These are phyloP conservation scores for Malus fusca DNA, from an alignment of 306 rosid species.

Conservation along the genomic window DNA sequence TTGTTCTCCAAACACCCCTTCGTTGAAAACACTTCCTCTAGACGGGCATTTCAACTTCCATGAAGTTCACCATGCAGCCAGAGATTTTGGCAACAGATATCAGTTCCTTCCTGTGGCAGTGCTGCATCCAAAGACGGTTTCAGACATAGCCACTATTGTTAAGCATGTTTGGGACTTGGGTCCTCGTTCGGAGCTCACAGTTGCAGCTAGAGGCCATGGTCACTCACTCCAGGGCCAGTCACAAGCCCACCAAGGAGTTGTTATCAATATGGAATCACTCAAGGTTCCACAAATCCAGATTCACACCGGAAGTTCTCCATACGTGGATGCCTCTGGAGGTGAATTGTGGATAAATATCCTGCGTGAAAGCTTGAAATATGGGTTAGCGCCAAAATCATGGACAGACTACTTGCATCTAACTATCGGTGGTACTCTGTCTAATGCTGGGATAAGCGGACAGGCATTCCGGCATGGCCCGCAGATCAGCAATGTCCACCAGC, in stretches of 20 bases:
- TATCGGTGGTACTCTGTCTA: conserved; percentile 94
- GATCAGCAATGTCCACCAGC: conserved; percentile 85
- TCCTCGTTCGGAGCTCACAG: conserved; percentile 61
- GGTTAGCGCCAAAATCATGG: conserved; percentile 93
- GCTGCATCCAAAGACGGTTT: conserved; percentile 62
- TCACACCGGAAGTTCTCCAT: conserved; percentile 35
- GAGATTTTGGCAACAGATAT: conserved; percentile 79
- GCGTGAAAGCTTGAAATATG: conserved; percentile 76
- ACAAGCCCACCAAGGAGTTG: conserved; percentile 73
- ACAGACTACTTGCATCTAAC: conserved; percentile 89
- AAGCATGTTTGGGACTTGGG: conserved; percentile 77
- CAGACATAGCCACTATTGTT: conserved; percentile 63
- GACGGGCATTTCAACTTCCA: conserved; percentile 65
- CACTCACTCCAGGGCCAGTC: conserved; percentile 95
- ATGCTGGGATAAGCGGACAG: conserved; percentile 94
- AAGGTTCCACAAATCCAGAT: conserved; percentile 46
- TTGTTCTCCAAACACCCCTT: conserved; percentile 39
- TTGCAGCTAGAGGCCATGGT: conserved; percentile 95
- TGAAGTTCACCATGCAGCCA: conserved; percentile 50
- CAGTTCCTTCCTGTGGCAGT: conserved; percentile 64
- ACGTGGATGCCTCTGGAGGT: conserved; percentile 78
- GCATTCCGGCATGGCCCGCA: conserved; percentile 95
- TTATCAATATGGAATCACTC: conserved; percentile 82
- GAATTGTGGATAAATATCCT: conserved; percentile 87
- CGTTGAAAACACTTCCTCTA: conserved; percentile 52